A percentile compares a stretch with the other conserved stretches of the same genome.
Evolutionary conservation across 176 grass and related monocot genomes (phyloP).

Genomic region (Lolium perenne): DNA sequence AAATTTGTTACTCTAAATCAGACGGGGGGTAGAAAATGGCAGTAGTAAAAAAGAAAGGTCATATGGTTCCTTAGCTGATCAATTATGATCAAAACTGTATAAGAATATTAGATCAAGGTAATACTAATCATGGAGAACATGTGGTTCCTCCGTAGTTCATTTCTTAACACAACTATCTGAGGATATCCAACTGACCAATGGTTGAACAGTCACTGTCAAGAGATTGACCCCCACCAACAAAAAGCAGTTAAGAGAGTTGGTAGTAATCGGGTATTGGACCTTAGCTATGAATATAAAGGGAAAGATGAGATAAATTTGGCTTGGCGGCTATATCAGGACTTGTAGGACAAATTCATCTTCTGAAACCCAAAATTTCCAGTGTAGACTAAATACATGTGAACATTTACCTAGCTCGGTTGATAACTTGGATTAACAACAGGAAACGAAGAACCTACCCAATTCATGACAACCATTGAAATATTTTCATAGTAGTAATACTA

Average conservation of each 20-base stretch:
- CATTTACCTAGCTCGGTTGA: background rate
- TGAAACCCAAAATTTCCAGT: background rate
- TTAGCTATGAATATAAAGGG: background rate
- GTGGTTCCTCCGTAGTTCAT: conserved; percentile 24
- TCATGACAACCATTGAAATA: background rate
- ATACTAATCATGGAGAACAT: background rate
- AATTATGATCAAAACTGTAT: background rate
- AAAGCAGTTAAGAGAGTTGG: background rate
- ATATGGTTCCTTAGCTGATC: background rate
- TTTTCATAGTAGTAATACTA: background rate
- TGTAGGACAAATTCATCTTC: background rate
- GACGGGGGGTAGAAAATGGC: background rate
- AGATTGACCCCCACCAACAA: background rate
- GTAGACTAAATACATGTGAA: background rate
- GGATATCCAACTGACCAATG: background rate
- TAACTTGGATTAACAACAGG: background rate
- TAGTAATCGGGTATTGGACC: background rate
- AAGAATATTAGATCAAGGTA: background rate
- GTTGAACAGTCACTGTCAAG: background rate
- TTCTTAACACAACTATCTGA: background rate
- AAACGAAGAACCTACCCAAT: background rate
- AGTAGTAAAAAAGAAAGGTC: background rate
- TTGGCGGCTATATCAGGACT: background rate
- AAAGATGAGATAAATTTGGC: conserved; percentile 18
- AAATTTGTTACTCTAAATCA: conserved; percentile 1